Percentiles rank a stretch among this genome's conserved stretches.
Conservation (phyloP, 148 eudicot genomes). For the Rhododendron kiyosumense region DNA sequence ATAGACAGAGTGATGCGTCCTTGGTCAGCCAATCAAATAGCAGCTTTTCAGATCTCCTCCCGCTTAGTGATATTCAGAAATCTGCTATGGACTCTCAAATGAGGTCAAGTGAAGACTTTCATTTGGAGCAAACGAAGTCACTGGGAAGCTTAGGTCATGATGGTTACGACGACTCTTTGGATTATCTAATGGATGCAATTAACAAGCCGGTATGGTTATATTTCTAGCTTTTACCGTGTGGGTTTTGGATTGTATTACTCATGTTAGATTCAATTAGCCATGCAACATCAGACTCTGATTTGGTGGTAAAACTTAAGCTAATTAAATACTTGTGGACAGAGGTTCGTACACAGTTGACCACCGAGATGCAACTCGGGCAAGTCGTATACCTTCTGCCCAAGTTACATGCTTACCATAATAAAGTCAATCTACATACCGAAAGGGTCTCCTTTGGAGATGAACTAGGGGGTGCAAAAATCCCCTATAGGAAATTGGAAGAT, state of each 20-base stretch:
- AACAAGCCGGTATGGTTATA: slow-evolving; percentile 48
- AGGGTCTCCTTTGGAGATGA: background rate
- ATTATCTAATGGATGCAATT: slow-evolving; percentile 60
- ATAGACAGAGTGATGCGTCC: slow-evolving; percentile 18
- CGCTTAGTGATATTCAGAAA: slow-evolving; percentile 29
- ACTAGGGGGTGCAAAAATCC: background rate
- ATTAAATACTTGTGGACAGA: background rate
- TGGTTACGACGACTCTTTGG: slow-evolving; percentile 51
- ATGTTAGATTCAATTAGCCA: background rate
- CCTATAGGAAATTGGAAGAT: background rate
- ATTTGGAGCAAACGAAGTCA: slow-evolving; percentile 40
- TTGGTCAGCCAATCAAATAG: slow-evolving; percentile 25
- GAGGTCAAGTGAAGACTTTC: slow-evolving; percentile 41
- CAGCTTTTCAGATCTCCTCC: slow-evolving; percentile 22
- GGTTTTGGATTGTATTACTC: background rate
- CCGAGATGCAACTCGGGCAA: background rate
- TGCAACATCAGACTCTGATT: background rate
- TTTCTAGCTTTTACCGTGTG: background rate
- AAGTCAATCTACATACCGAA: background rate
- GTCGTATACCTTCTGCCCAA: background rate
- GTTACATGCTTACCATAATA: background rate
- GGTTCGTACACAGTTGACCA: background rate
- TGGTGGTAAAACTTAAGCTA: background rate
- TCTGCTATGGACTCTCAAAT: slow-evolving; percentile 19
- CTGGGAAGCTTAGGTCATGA: slow-evolving; percentile 36